These are phyloP conservation scores for Daldinia grandis DNA, from an alignment of 495 filamentous ascomycete species.

Conservation along the genomic window DNA sequence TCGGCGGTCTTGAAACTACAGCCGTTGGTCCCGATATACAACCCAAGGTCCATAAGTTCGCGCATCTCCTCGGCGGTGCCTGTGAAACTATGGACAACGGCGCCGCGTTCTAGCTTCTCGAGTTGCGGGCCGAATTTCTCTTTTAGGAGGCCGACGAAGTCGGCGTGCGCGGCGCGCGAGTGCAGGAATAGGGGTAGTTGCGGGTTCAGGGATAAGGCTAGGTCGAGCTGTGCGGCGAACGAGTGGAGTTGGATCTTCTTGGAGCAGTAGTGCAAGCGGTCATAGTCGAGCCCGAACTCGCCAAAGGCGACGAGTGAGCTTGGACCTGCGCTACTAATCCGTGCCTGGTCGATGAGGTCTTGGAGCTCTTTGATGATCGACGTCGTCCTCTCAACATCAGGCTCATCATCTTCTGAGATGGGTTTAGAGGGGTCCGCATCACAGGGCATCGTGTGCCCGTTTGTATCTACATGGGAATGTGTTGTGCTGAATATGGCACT, in stretches of 20 bases:
- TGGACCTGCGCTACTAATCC: conserved; percentile 54
- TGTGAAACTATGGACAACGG: conserved; percentile 91
- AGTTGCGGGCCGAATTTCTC: conserved; percentile 54
- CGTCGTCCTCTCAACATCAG: conserved; percentile 47
- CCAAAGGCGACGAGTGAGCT: conserved; percentile 79
- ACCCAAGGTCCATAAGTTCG: conserved; percentile 73
- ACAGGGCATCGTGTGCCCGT: conserved; percentile 56
- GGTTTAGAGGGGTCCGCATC: conserved; percentile 53
- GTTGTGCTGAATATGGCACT: conserved; percentile 71
- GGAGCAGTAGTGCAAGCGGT: conserved; percentile 80
- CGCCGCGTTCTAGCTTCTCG: conserved; percentile 70
- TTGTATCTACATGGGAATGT: conserved; percentile 55
- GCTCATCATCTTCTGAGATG: conserved; percentile 50
- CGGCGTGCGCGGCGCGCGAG: conserved; percentile 80
- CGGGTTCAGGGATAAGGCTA: conserved; percentile 71
- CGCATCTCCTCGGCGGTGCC: conserved; percentile 84
- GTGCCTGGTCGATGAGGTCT: conserved; percentile 55
- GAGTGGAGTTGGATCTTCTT: conserved; percentile 83
- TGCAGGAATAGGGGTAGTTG: conserved; percentile 90
- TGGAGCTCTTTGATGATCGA: conserved; percentile 67
- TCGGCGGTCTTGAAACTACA: conserved; percentile 93
- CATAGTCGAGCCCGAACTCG: conserved; percentile 96
- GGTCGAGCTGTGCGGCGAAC: conserved; percentile 79
- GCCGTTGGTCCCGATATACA: conserved; percentile 89
- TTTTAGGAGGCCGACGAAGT: conserved; percentile 75